Evolutionary conservation across 2,329 filamentous ascomycete genomes (phyloP).

Genomic region (Colletotrichum sp.): DNA sequence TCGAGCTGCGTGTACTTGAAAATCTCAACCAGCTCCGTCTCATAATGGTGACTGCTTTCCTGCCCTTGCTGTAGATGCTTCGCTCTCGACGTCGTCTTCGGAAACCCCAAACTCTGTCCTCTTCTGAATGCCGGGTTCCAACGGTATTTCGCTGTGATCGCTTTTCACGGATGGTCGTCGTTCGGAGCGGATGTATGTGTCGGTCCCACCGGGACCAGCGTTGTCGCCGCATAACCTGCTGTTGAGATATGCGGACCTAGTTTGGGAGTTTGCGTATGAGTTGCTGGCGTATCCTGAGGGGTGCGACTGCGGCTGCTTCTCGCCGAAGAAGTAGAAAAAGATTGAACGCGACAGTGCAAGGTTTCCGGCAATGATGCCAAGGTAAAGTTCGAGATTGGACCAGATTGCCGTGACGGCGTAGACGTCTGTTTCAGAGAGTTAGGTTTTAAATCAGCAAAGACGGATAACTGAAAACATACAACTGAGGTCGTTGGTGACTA

Average conservation of each 20-base stretch:
- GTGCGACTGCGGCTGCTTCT: neutral
- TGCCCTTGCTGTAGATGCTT: neutral
- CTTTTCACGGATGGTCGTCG: constrained; percentile 17
- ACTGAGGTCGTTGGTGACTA: constrained; percentile 26
- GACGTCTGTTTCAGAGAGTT: constrained; percentile 25
- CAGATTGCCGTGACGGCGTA: constrained; percentile 40
- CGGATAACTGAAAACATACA: constrained; percentile 18
- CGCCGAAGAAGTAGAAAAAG: constrained; percentile 25
- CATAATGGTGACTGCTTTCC: neutral
- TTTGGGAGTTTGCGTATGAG: constrained; percentile 7
- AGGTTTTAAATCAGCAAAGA: neutral
- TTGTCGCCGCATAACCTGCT: constrained; percentile 20
- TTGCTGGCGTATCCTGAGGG: neutral
- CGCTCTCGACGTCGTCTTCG: constrained; percentile 12
- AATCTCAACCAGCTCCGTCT: neutral
- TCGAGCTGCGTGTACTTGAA: neutral
- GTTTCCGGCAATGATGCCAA: constrained; percentile 41
- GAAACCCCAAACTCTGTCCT: constrained; percentile 24
- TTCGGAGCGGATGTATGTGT: constrained; percentile 15
- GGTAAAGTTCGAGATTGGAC: constrained; percentile 39
- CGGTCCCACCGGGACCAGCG: neutral
- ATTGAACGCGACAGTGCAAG: constrained; percentile 27
- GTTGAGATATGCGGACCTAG: constrained; percentile 8
- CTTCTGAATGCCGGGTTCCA: constrained; percentile 22
- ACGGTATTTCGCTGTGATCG: constrained; percentile 23